Conservation (phyloP, 768 basidiomycete species). For the Boletus reticulatus region DNA sequence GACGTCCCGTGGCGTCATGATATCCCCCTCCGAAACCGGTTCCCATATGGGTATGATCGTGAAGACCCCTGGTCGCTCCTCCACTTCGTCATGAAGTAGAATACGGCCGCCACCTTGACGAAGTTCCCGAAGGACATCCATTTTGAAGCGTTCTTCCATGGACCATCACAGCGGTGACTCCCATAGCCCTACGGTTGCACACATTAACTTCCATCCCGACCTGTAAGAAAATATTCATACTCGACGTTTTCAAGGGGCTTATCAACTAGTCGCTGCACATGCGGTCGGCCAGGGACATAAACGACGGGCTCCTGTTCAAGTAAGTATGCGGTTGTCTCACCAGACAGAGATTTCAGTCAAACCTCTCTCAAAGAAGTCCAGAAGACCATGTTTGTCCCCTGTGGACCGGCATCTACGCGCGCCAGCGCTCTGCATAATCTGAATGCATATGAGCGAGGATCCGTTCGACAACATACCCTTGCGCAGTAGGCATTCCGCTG, state of each 20-base stretch:
- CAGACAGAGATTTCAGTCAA: slow-evolving; percentile 7
- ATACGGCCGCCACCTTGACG: slow-evolving; percentile 67
- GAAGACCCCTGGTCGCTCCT: slow-evolving; percentile 87
- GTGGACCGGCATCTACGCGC: slow-evolving; percentile 76
- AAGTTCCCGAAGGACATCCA: slow-evolving; percentile 85
- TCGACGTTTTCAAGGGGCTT: slow-evolving; percentile 93
- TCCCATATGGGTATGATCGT: slow-evolving; percentile 96
- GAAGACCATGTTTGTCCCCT: slow-evolving; percentile 71
- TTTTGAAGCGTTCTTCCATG: slow-evolving; percentile 88
- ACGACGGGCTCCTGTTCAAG: slow-evolving; percentile 80
- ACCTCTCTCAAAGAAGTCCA: slow-evolving; percentile 98
- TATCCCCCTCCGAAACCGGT: slow-evolving; percentile 72
- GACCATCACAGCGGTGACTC: slow-evolving; percentile 87
- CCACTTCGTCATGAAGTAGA: slow-evolving; percentile 92
- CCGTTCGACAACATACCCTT: slow-evolving; percentile 44
- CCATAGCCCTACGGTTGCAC: slow-evolving; percentile 70
- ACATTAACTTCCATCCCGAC: neutral
- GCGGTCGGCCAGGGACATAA: slow-evolving; percentile 82
- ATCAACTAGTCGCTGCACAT: slow-evolving; percentile 85
- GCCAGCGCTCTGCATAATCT: slow-evolving; percentile 78
- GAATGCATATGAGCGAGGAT: neutral
- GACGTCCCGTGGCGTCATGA: slow-evolving; percentile 85
- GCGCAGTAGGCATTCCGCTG: slow-evolving; percentile 93
- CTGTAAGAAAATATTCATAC: slow-evolving; percentile 41
- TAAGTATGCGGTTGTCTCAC: neutral